Conservation (phyloP, 1,284 basidiomycete genomes). For the Marasmius sp. region DNA sequence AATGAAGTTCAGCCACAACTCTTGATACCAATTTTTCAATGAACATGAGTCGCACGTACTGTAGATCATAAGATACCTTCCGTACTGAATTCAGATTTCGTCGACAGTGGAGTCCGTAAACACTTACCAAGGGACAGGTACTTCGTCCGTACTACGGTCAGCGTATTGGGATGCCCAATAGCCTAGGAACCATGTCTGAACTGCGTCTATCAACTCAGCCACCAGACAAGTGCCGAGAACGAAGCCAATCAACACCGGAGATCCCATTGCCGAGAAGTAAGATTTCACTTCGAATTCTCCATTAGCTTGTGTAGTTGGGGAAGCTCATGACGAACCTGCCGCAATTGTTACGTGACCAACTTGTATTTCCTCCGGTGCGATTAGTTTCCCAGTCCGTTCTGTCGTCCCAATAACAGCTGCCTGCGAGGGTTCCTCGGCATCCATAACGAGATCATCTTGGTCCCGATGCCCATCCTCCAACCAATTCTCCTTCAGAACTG, state of each 20-base stretch:
- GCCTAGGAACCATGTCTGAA: conserved; percentile 47
- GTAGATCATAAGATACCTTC: conserved; percentile 7
- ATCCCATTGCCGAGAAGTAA: conserved; percentile 37
- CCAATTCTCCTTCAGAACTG: conserved; percentile 33
- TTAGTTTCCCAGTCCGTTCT: conserved; percentile 42
- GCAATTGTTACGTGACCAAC: conserved; percentile 58
- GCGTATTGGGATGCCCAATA: conserved; percentile 50
- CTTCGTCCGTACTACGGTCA: conserved; percentile 30
- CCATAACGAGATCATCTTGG: conserved; percentile 35
- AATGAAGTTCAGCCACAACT: background rate
- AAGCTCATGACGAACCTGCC: conserved; percentile 34
- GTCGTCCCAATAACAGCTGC: background rate
- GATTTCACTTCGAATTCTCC: conserved; percentile 22
- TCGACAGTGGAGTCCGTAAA: background rate
- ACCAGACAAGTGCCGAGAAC: background rate
- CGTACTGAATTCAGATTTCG: background rate
- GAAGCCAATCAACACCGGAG: background rate
- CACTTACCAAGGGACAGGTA: conserved; percentile 41
- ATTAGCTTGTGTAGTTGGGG: background rate
- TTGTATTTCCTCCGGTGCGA: conserved; percentile 61
- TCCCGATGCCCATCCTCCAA: conserved; percentile 36
- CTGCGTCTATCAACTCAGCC: background rate
- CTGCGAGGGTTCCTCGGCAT: background rate
- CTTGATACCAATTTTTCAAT: background rate
- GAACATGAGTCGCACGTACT: background rate